Evolutionary conservation across 768 basidiomycete genomes (phyloP).

Genomic region (Russula brevipes): DNA sequence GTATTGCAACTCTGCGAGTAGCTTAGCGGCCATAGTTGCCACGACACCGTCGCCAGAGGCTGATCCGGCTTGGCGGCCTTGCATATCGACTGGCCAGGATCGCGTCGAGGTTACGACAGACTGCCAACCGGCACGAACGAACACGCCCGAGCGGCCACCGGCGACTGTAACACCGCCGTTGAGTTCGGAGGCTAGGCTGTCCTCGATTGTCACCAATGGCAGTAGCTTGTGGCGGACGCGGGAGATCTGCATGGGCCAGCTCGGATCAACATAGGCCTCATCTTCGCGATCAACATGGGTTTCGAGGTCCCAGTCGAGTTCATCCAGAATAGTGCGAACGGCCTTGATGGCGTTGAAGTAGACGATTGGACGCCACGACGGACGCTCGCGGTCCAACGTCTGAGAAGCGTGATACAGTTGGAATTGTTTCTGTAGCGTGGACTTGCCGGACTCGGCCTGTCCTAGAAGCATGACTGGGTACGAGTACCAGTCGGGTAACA

Average conservation of each 20-base stretch:
- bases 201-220: conserved; percentile 62
- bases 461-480: conserved; percentile 64
- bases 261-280: conserved; percentile 24
- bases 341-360: conserved; percentile 45
- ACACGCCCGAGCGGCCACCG: conserved; percentile 58
- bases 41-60: conserved; percentile 35
- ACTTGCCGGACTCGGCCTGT: conserved; percentile 76
- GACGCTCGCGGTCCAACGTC: conserved; percentile 37
- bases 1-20: conserved; percentile 43
- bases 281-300: conserved; percentile 14
- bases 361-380: conserved; percentile 42
- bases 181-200: conserved; percentile 61
- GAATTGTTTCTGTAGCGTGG: conserved; percentile 80
- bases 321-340: conserved; percentile 27
- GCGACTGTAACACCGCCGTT: conserved; percentile 57
- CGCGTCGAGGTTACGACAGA: conserved; percentile 46
- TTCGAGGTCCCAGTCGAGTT: conserved; percentile 28
- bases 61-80: conserved; percentile 26
- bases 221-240: conserved; percentile 52
- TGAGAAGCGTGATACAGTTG: conserved; percentile 67
- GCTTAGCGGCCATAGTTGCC: conserved; percentile 50
- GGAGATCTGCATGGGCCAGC: conserved; percentile 43
- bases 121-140: conserved; percentile 71
- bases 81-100: conserved; percentile 37
- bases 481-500: not conserved